These are phyloP conservation scores for Penicillium digitatum DNA, from an alignment of 2,329 filamentous ascomycete genomes.

Conservation along the genomic window DNA sequence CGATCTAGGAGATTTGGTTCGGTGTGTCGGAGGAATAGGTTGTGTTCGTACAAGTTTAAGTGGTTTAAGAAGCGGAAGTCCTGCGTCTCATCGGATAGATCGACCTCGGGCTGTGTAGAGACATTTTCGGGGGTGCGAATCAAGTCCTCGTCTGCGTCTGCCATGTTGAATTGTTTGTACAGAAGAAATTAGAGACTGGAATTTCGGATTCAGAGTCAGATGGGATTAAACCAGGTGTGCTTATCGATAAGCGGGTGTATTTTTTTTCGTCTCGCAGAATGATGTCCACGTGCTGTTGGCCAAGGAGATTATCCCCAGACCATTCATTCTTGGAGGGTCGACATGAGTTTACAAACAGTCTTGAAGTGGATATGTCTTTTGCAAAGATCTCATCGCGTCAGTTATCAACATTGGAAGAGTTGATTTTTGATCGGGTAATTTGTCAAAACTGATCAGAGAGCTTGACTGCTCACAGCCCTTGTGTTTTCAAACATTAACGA, in stretches of 20 bases:
- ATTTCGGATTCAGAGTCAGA: conserved; percentile 9
- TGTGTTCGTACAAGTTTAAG: conserved; percentile 47
- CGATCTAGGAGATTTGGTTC: neutral
- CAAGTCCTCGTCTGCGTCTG: conserved; percentile 44
- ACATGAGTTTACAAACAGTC: neutral
- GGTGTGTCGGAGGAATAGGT: neutral
- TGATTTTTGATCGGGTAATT: neutral
- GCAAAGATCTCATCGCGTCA: neutral
- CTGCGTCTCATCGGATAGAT: conserved; percentile 73
- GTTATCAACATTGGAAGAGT: neutral
- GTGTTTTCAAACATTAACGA: neutral
- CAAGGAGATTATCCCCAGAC: neutral
- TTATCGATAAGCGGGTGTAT: conserved; percentile 26
- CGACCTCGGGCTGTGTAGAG: conserved; percentile 50
- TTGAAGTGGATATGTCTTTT: neutral
- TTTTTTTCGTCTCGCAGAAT: neutral
- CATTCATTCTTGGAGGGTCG: neutral
- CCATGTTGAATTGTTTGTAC: conserved; percentile 30
- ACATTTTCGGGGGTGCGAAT: conserved; percentile 32
- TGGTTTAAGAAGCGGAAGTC: conserved; percentile 74
- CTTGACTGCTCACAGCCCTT: neutral
- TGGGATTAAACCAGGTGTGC: conserved; percentile 9
- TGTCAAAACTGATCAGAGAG: neutral
- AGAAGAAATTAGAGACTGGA: neutral
- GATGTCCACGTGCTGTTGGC: neutral